Base-by-base conservation (phyloP, 1,284 basidiomycete species). In the Sporisorium scitamineum region DNA sequence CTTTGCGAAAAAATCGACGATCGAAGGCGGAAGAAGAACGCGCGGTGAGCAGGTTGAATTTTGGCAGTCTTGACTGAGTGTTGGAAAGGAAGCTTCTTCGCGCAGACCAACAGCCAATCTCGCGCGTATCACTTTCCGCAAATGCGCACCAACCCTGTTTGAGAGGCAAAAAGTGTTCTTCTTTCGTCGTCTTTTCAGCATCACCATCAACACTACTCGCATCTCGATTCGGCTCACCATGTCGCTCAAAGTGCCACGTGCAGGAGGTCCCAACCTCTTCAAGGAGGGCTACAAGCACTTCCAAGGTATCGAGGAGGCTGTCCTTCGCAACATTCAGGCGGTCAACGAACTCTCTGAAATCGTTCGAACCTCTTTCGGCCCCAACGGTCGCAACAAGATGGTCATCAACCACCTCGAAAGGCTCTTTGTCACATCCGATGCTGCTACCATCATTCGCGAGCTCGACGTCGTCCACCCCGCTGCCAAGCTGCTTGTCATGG, bases 391-490 rank as follows among this genome's bases (percentile, higher is more conserved):
- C 56, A 85, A 85, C 79, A 85, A 85, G 79, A 83, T 85, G 76
- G 76, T 85, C 51, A 82, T 85, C 70, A 85, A 85, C 70, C 97
- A 99, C 87, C 89, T 99, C 48, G 95, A 95, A 63, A 90, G 91
- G 84, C 89, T 98, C 53, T 99, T 99, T 87, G 95, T 99, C 66
- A 99, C 97, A 31, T 97, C 94, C 54, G 97, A 99, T 90, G 96
- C 97, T 9, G 97, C 97, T 11, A 99, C 97, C 64, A 99, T 99
- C 87, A 95, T 99, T 85, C 90, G 93, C 76, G 97, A 99, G 87
- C 91, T 98, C 85, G 97, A 99, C 85, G 94, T 99, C 54, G 94
- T 98, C 29, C 97, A 99, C 86, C 97, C 97, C 0, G 96, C 96
- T 6, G 97, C 95, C 31, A 99, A 98, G 87, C 88, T 99, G 11